A percentile compares a stretch with the other conserved stretches of the same genome.
Conservation (phyloP, 2,329 filamentous ascomycete species). For the Trichoderma sp. region DNA sequence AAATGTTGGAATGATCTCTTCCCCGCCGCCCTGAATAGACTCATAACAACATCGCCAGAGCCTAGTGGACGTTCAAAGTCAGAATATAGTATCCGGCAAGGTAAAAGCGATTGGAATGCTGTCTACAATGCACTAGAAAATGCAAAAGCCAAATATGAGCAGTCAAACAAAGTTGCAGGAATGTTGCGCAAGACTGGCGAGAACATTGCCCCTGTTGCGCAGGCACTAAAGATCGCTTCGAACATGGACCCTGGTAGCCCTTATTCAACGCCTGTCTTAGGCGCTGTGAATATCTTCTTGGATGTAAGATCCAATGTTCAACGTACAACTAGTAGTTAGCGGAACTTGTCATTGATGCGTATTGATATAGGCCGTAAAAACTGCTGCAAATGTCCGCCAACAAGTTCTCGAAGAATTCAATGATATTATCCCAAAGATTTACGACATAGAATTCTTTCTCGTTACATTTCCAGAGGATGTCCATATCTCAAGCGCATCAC, state of each 20-base stretch:
- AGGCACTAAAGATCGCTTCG: not conserved
- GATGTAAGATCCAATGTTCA: not conserved
- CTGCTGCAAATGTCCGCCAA: not conserved
- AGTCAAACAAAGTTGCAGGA: not conserved
- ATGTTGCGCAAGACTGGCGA: not conserved
- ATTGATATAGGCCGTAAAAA: not conserved
- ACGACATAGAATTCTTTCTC: not conserved
- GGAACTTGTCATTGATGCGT: not conserved
- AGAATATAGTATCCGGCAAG: not conserved
- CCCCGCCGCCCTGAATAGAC: not conserved
- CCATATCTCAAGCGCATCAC: not conserved
- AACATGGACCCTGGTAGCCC: not conserved
- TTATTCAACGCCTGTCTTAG: not conserved
- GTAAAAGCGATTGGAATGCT: not conserved
- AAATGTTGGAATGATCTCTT: constrained; percentile 1
- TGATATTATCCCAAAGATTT: not conserved
- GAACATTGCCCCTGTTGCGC: not conserved
- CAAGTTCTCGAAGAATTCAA: not conserved
- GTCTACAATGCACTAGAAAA: not conserved
- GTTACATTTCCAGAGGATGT: not conserved
- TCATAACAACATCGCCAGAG: not conserved
- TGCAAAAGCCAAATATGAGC: not conserved
- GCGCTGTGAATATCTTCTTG: not conserved
- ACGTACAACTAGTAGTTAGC: not conserved
- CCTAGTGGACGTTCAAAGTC: not conserved